These are phyloP conservation scores for Neurospora sp. DNA, from an alignment of 495 filamentous ascomycete species.

Conservation along the genomic window DNA sequence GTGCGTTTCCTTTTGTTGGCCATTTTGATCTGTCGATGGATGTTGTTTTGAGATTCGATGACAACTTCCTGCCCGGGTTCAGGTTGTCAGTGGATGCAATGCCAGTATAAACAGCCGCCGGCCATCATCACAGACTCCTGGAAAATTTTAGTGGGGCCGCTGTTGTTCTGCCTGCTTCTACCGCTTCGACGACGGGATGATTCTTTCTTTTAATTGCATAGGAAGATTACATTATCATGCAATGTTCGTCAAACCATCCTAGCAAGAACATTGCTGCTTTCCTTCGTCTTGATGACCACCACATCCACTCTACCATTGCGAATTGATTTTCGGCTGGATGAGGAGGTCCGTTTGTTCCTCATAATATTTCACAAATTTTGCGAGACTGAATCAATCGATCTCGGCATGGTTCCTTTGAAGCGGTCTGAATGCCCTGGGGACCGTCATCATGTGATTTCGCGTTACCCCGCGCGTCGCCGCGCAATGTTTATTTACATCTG, in stretches of 20 bases:
- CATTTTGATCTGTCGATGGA: constrained; percentile 14
- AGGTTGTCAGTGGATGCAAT: not conserved
- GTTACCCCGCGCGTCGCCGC: constrained; percentile 8
- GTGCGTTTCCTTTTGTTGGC: constrained; percentile 35
- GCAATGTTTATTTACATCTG: constrained; percentile 1
- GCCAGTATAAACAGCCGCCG: not conserved
- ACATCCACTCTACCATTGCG: not conserved
- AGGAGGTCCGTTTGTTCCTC: not conserved
- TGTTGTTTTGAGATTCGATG: not conserved
- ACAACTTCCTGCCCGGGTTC: not conserved
- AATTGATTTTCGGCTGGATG: not conserved
- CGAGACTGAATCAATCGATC: not conserved
- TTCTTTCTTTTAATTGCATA: not conserved
- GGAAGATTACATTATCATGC: not conserved
- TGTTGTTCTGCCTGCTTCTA: not conserved
- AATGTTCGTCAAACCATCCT: not conserved
- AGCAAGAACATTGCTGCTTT: not conserved
- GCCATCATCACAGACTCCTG: not conserved
- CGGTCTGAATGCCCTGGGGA: not conserved
- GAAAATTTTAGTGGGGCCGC: not conserved
- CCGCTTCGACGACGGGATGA: not conserved
- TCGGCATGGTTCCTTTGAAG: not conserved
- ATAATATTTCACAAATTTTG: not conserved
- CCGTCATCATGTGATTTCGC: constrained; percentile 9
- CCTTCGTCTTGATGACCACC: not conserved